Conservation (phyloP, 1,284 basidiomycete species). For the Naganishia albida region DNA sequence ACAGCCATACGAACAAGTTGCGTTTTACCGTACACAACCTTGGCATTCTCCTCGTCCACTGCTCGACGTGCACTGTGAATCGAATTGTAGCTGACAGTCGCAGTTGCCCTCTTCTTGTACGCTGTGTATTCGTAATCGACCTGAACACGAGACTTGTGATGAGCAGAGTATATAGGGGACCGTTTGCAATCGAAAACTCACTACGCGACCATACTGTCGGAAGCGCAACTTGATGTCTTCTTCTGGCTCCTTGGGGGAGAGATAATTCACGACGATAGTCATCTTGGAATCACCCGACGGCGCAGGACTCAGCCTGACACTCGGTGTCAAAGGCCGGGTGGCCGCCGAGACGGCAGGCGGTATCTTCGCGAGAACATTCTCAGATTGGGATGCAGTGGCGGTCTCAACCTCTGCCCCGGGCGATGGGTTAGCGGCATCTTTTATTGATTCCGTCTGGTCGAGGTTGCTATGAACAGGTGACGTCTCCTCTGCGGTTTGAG, state of each 20-base stretch:
- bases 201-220: constrained; percentile 21
- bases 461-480: too few species aligned
- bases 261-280: constrained; percentile 9
- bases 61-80: constrained; percentile 21
- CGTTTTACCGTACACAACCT: not conserved
- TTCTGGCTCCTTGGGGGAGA: constrained; percentile 7
- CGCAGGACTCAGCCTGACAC: constrained; percentile 15
- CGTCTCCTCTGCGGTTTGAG: too few species aligned
- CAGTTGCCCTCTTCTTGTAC: not conserved
- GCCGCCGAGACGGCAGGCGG: not conserved
- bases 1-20: not conserved
- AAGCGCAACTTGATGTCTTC: constrained; percentile 16
- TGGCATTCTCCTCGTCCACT: constrained; percentile 6
- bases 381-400: too few species aligned
- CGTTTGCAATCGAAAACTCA: not conserved
- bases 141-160: not conserved
- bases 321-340: not conserved
- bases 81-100: constrained; percentile 17
- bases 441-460: too few species aligned
- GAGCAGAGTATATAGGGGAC: too few species aligned
- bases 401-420: too few species aligned
- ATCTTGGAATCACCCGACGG: constrained; percentile 13
- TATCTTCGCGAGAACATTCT: too few species aligned
- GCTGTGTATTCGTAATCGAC: not conserved
- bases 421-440: too few species aligned